These are phyloP conservation scores for Ulota crispa DNA, from an alignment of 225 moss, liverwort and hornwort genomes.

Conservation along the genomic window DNA sequence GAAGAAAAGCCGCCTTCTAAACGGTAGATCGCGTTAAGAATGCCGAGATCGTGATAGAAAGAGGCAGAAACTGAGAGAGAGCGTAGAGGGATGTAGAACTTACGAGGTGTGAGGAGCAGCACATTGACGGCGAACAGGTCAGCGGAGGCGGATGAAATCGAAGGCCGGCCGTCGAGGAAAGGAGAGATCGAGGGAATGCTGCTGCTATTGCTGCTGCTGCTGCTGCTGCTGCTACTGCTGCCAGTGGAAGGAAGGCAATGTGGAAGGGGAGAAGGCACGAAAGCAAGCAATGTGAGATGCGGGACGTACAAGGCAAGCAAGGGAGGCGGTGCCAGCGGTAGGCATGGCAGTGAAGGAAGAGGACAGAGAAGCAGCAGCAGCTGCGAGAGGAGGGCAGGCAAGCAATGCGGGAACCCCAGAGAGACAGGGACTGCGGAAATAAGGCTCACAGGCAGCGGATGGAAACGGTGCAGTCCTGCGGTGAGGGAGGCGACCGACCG, in stretches of 20 bases:
- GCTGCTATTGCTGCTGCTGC: background rate
- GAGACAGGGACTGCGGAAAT: background rate
- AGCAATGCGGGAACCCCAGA: slow-evolving; percentile 22
- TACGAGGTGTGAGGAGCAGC: slow-evolving; percentile 3
- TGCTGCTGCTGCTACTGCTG: background rate
- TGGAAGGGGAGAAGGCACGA: background rate
- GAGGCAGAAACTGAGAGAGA: background rate
- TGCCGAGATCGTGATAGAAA: slow-evolving; percentile 4
- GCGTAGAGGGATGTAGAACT: background rate
- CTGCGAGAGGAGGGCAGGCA: background rate
- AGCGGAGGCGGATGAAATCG: background rate
- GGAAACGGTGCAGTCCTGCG: slow-evolving; percentile 7
- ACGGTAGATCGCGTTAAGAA: background rate
- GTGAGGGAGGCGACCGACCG: background rate
- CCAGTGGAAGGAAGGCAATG: background rate
- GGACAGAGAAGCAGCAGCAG: background rate
- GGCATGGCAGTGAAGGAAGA: background rate
- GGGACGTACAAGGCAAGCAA: background rate
- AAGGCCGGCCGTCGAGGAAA: background rate
- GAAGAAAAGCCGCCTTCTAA: background rate
- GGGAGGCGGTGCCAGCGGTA: slow-evolving; percentile 2
- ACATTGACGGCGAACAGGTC: slow-evolving; percentile 6
- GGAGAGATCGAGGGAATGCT: background rate
- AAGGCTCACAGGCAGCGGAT: slow-evolving; percentile 5
- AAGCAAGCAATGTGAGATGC: slow-evolving; percentile 2